Evolutionary conservation across 371 early-diverging fungal species (phyloP).

Genomic region (Haplosporangium sp.): DNA sequence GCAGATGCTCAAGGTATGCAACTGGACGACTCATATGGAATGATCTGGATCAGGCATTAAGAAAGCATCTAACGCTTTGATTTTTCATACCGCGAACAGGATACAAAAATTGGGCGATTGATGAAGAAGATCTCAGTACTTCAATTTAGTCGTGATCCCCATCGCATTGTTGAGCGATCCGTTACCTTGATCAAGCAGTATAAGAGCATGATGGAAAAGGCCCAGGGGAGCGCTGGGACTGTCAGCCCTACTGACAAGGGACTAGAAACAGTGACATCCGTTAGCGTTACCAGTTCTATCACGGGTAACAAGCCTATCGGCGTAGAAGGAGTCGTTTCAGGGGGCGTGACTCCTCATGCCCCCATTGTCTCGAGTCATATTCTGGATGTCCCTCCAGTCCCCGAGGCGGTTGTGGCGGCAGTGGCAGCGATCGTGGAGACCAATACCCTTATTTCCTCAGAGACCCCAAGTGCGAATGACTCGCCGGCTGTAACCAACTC

Average conservation of each 20-base stretch:
- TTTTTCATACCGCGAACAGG: conserved; percentile 12
- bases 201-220: conserved; percentile 51
- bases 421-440: conserved; percentile 51
- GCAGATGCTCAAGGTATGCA: conserved; percentile 49
- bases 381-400: conserved; percentile 41
- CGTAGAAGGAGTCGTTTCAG: conserved; percentile 13
- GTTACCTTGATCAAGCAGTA: conserved; percentile 47
- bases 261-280: neutral
- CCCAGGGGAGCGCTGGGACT: conserved; percentile 33
- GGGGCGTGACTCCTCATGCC: conserved; percentile 9
- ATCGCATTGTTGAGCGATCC: conserved; percentile 43
- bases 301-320: neutral
- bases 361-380: conserved; percentile 29
- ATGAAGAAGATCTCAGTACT: conserved; percentile 52
- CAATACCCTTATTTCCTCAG: conserved; percentile 28
- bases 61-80: neutral
- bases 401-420: conserved; percentile 47
- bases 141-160: conserved; percentile 39
- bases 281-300: neutral
- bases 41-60: no score
- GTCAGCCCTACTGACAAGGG: conserved; percentile 3
- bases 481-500: no score
- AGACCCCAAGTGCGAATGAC: neutral
- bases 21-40: neutral
- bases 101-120: conserved; percentile 52